Percentiles rank a stretch among this genome's conserved stretches.
These are phyloP conservation scores for Tulasnella sp. DNA, from an alignment of 768 basidiomycete species.

Conservation along the genomic window DNA sequence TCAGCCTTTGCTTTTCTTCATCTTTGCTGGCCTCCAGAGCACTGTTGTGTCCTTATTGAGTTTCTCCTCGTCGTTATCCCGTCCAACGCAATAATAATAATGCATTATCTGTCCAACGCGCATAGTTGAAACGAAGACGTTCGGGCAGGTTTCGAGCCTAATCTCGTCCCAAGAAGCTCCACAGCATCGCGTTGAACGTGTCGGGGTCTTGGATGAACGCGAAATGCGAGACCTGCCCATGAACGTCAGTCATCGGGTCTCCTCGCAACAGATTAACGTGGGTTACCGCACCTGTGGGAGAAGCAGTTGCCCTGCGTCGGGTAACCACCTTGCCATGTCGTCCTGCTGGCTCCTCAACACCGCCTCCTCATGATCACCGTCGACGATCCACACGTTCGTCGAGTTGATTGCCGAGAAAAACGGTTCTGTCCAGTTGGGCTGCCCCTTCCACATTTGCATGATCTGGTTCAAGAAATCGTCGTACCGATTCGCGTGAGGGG, in stretches of 20 bases:
- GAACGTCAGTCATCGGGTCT: neutral
- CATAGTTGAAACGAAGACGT: too few relatives aligned
- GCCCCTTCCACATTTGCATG: neutral
- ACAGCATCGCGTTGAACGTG: slow-evolving; percentile 3
- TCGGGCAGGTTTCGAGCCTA: neutral
- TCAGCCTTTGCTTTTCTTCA: too few relatives aligned
- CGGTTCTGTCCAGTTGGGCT: slow-evolving; percentile 10
- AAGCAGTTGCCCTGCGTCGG: neutral
- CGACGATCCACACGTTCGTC: neutral
- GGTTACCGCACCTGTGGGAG: neutral
- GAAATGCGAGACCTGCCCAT: neutral
- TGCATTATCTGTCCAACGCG: neutral
- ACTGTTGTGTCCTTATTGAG: neutral
- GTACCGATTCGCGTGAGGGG: neutral
- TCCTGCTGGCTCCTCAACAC: slow-evolving; percentile 3
- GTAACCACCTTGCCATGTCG: slow-evolving; percentile 6
- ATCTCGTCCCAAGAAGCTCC: neutral
- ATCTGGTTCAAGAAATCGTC: slow-evolving; percentile 3
- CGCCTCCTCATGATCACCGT: slow-evolving; percentile 10
- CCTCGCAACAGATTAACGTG: neutral
- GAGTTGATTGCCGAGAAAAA: neutral
- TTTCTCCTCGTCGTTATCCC: neutral
- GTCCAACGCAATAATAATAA: neutral
- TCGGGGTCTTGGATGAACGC: slow-evolving; percentile 10
- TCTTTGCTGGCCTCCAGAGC: too few relatives aligned